Base-by-base conservation (phyloP, 495 filamentous ascomycete genomes). In the Penicillium angulare region DNA sequence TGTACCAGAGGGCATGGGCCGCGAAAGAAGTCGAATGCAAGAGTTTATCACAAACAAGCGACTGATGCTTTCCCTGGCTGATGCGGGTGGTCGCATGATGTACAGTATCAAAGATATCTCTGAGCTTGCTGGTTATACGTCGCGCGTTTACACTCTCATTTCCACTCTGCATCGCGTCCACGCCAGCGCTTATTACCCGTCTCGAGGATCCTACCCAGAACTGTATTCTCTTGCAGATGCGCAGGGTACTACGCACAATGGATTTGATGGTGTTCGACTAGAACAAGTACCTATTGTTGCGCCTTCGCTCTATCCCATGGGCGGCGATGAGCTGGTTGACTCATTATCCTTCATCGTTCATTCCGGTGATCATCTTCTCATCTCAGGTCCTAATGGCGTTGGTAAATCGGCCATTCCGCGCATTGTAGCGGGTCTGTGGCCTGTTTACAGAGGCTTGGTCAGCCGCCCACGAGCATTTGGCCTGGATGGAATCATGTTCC, bases 1-100 rank as follows among this genome's bases (percentile, higher is more conserved):
- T 53, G 44, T 50, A 15, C 52, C 67, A 7, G 65, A 68, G 33
- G 61, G 64, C 23, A 70, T 71, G 31, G 81, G 81, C 22, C 81
- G 87, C 12, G 90, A 96, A 64, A 81, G 86, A 27, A 79, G 81
- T 49, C 87, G 95, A 24, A 97, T 97, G 92, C 91, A 92, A 73
- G 86, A 92, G n/a, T 99, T 99, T 69, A 95, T 99, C 71, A 97
- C 93, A 13, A 99, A 99, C 69, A 97, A 97, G 68, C 87, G 95
- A 2, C 81, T 99, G 47, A 97, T 99, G 95, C 81, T 99, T 22
- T 97, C 93, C 16, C 80, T 97, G 13, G 95, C 95, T 4, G 95
- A 99, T 67, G 95, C 95, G 7, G 95, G 95, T 46, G 91, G 92
- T 17, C 80, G 95, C 29, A 93, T 99, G 86, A 99, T 99, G 95